phyloP scores from a whole-genome alignment of 2,329 filamentous ascomycete genomes.

The Pseudovirgaria hyperparasitica region DNA sequence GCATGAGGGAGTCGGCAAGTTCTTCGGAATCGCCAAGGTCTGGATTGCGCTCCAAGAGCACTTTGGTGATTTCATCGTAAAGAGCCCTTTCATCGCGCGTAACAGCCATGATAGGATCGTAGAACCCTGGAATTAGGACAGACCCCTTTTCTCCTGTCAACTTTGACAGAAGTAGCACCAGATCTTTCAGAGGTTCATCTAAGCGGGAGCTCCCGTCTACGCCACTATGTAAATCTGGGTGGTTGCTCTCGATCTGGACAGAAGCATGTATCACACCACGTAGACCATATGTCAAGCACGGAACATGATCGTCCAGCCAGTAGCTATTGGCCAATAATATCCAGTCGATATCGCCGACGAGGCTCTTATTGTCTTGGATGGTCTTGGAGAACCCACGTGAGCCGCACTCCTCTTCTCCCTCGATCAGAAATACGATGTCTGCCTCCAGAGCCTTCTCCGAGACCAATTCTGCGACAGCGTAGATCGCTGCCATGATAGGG shows the following conservation, averaged over 20 bases:
- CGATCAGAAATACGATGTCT: conserved; percentile 87
- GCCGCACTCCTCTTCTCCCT: conserved; percentile 92
- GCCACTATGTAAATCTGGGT: conserved; percentile 85
- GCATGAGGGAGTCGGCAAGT: conserved; percentile 79
- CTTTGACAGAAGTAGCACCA: conserved; percentile 69
- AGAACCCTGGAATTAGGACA: conserved; percentile 78
- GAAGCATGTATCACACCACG: conserved; percentile 90
- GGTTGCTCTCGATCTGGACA: conserved; percentile 70
- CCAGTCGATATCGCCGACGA: conserved; percentile 87
- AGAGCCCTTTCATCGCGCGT: conserved; percentile 63
- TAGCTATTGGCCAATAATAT: conserved; percentile 95
- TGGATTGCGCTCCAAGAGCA: conserved; percentile 61
- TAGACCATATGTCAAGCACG: conserved; percentile 88
- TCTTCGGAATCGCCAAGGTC: conserved; percentile 48
- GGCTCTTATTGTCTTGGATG: conserved; percentile 63
- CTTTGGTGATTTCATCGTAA: conserved; percentile 72
- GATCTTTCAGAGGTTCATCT: conserved; percentile 83
- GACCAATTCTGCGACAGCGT: conserved; percentile 80
- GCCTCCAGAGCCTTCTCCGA: conserved; percentile 73
- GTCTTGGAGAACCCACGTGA: conserved; percentile 82
- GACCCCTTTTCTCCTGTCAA: conserved; percentile 71
- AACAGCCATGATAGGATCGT: conserved; percentile 67
- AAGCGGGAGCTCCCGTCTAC: conserved; percentile 89
- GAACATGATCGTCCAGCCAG: conserved; percentile 93
- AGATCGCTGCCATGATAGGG: conserved; percentile 84